These are phyloP conservation scores for Chaetomium strumarium DNA, from an alignment of 2,329 filamentous ascomycete species.

Conservation along the genomic window DNA sequence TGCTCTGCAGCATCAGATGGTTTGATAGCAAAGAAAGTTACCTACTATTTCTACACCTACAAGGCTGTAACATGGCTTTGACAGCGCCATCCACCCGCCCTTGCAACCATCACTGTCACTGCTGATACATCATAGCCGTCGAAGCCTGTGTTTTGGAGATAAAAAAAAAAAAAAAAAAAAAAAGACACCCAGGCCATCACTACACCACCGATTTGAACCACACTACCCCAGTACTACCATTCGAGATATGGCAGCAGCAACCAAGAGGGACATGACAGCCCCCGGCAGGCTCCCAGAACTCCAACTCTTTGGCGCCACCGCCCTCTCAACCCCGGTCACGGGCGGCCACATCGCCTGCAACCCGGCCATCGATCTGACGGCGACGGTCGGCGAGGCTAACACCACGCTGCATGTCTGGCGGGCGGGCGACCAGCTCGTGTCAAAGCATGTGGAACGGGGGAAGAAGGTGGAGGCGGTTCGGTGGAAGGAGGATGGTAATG, in stretches of 20 bases:
- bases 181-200: neutral
- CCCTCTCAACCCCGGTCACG: conserved; percentile 49
- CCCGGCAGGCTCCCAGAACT: conserved; percentile 29
- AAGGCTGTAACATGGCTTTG: neutral
- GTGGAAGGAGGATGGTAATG: conserved; percentile 64
- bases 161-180: neutral
- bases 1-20: too few species aligned
- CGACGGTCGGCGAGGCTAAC: conserved; percentile 61
- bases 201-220: neutral
- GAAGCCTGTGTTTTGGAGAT: neutral
- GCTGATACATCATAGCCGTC: neutral
- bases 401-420: conserved; percentile 67
- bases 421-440: conserved; percentile 60
- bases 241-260: neutral
- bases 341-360: conserved; percentile 64
- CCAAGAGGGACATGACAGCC: neutral
- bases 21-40: neutral
- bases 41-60: neutral
- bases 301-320: conserved; percentile 50
- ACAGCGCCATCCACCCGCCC: neutral
- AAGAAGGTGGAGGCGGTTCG: conserved; percentile 44
- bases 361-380: conserved; percentile 78
- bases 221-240: neutral
- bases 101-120: neutral
- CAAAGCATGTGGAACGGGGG: conserved; percentile 33